Base-by-base conservation (phyloP, 139 green algal species). In the Tetraselmis striata region DNA sequence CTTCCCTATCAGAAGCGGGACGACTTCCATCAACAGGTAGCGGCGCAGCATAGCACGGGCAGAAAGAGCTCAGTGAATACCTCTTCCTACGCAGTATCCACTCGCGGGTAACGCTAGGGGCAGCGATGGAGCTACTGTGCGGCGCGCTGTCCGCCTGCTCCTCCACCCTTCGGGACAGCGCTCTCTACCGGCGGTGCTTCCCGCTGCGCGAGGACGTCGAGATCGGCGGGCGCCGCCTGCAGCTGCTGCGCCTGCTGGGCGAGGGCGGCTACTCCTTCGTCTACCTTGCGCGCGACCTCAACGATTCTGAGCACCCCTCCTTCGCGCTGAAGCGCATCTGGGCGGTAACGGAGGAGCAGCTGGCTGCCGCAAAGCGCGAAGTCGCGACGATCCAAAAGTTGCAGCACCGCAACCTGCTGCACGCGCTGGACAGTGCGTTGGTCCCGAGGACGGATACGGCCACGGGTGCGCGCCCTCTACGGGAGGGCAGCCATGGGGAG, bases 221-320 rank as follows among this genome's bases (percentile, higher is more conserved):
- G 27, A 32, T 84, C 18, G 67, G 79, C 30, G 29, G 29, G 30
- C 77, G 88, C 1, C 82, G 83, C n/a, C 83, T 91, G 22, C 74
- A 76, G 0, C 45, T 91, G 5, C 0, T 88, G 0, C 75, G 77
- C 5, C 84, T 91, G 88, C 81, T 97, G 23, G 93, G 90, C 1
- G 93, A 97, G 81, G 93, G 93, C 29, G 93, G 93, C 1, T 97
- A 95, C 32, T 90, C 89, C 1, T 93, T 95, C 59, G 93, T 97
- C 0, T 93, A 92, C 31, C 82, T 96, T 1, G 93, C 90, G 1
- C 80, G 84, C 59, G 85, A 92, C 80, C 2, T 94, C 29, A 89
- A 79, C 23, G 74, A 59, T 80, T 25, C 45, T 74, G 45, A 75
- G 75, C n/a, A 32, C 58, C 59, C 2, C 28, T 27, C 1, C 0